Evolutionary conservation across 2,329 filamentous ascomycete genomes (phyloP).

Genomic region (Huntiella moniliformis): DNA sequence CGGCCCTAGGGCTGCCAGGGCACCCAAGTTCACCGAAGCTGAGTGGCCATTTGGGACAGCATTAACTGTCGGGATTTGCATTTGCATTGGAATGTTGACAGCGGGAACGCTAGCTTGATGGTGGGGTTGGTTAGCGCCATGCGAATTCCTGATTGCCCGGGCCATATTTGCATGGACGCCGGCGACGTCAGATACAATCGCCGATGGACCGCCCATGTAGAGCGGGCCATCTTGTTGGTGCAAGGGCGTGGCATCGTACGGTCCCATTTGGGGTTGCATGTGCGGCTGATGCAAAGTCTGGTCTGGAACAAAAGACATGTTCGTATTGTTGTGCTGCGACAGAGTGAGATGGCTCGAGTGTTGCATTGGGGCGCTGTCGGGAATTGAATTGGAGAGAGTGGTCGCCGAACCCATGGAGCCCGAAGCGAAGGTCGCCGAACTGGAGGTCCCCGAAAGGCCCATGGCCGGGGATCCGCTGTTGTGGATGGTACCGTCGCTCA

Average conservation of each 20-base stretch:
- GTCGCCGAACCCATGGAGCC: slow-evolving; percentile 3
- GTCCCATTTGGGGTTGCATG: not conserved
- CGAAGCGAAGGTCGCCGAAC: slow-evolving; percentile 7
- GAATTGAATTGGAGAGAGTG: not conserved
- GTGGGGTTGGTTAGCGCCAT: too few relatives aligned
- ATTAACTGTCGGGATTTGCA: not conserved
- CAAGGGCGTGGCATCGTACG: not conserved
- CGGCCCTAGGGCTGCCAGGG: not conserved
- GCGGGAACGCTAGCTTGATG: not conserved
- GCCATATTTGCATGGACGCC: too few relatives aligned
- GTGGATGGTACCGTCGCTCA: not conserved
- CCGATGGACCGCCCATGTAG: not conserved
- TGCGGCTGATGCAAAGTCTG: not conserved
- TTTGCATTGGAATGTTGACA: not conserved
- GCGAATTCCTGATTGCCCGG: too few relatives aligned
- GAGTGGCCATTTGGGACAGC: too few relatives aligned
- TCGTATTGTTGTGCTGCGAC: not conserved
- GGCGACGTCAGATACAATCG: too few relatives aligned
- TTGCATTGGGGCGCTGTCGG: not conserved
- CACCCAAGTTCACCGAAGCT: not conserved
- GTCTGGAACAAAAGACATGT: not conserved
- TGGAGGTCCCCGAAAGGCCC: slow-evolving; percentile 4
- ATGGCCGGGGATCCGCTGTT: not conserved
- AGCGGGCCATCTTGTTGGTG: not conserved
- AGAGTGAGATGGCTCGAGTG: not conserved